Percentiles rank a stretch among this genome's conserved stretches.
Evolutionary conservation across 257 asterid genomes (phyloP).

Genomic region (Scutellaria galericulata): DNA sequence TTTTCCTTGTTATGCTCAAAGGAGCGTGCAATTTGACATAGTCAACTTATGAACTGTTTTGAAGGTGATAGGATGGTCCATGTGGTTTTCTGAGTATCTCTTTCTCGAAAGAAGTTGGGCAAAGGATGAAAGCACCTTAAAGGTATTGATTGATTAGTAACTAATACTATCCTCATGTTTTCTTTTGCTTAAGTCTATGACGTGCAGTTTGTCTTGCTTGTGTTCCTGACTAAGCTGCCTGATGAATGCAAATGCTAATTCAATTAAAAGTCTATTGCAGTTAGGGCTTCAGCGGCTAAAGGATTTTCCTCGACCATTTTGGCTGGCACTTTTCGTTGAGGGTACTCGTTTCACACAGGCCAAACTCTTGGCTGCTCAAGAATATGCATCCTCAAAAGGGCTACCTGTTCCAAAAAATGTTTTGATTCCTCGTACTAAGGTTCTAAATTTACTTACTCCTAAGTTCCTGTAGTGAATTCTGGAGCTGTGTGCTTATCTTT

Average conservation of each 20-base stretch:
- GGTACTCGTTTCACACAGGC: slow-evolving; percentile 97
- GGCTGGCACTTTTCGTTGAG: slow-evolving; percentile 95
- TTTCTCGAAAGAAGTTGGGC: slow-evolving; percentile 99
- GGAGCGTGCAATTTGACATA: slow-evolving; percentile 15
- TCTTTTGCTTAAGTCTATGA: background rate
- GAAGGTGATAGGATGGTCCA: slow-evolving; percentile 99
- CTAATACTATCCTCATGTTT: slow-evolving; percentile 12
- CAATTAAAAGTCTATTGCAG: slow-evolving; percentile 53
- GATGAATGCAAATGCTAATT: slow-evolving; percentile 27
- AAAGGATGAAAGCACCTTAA: slow-evolving; percentile 80
- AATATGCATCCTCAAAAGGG: slow-evolving; percentile 81
- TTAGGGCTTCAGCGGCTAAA: slow-evolving; percentile 67
- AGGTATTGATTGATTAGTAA: slow-evolving; percentile 52
- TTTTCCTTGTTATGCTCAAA: slow-evolving; percentile 11
- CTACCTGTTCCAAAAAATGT: slow-evolving; percentile 89
- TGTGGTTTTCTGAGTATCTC: slow-evolving; percentile 97
- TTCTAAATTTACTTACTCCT: slow-evolving; percentile 37
- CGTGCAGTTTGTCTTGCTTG: background rate
- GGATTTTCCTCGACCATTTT: slow-evolving; percentile 89
- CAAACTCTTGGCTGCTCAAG: slow-evolving; percentile 95
- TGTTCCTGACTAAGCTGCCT: slow-evolving; percentile 20
- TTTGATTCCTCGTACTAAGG: slow-evolving; percentile 97
- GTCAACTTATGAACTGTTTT: slow-evolving; percentile 26
- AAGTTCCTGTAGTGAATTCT: slow-evolving; percentile 17
- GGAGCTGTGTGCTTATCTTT: slow-evolving; percentile 3